phyloP scores from a whole-genome alignment of 2,329 filamentous ascomycete genomes.

The Sporothrix variecibatus region DNA sequence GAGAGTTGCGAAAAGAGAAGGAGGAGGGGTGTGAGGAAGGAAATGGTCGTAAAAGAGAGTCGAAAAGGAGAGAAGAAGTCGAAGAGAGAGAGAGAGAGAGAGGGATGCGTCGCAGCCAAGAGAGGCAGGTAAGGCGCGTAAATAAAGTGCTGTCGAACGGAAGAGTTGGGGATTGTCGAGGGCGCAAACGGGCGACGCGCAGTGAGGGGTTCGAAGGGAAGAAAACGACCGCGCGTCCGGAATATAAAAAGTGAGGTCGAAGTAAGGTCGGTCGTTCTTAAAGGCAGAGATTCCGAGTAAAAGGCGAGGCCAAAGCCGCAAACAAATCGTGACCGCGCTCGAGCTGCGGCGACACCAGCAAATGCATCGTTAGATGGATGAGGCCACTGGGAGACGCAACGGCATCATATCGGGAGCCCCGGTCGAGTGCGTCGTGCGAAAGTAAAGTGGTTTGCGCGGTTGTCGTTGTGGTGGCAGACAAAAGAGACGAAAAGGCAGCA shows the following conservation, averaged over 20 bases:
- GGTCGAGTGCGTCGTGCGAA: background rate
- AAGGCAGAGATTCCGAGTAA: background rate
- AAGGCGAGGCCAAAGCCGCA: conserved; percentile 11
- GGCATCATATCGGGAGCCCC: background rate
- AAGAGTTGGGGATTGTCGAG: background rate
- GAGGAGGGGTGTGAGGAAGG: conserved; percentile 11
- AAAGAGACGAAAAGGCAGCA: background rate
- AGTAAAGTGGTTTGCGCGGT: background rate
- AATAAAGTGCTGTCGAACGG: background rate
- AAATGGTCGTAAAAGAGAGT: background rate
- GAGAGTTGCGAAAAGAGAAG: background rate
- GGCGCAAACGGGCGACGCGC: background rate
- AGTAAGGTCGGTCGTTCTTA: background rate
- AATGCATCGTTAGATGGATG: conserved; percentile 26
- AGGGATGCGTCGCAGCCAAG: background rate
- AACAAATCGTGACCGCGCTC: conserved; percentile 23
- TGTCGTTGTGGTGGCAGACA: background rate
- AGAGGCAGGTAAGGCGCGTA: background rate
- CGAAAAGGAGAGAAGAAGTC: background rate
- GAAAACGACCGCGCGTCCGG: background rate
- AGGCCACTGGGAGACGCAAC: conserved; percentile 7
- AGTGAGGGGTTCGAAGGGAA: background rate
- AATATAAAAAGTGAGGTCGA: background rate
- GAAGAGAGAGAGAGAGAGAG: background rate
- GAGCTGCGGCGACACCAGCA: conserved; percentile 25